phyloP scores from a whole-genome alignment of 495 filamentous ascomycete species.

The Neurospora pannonica region DNA sequence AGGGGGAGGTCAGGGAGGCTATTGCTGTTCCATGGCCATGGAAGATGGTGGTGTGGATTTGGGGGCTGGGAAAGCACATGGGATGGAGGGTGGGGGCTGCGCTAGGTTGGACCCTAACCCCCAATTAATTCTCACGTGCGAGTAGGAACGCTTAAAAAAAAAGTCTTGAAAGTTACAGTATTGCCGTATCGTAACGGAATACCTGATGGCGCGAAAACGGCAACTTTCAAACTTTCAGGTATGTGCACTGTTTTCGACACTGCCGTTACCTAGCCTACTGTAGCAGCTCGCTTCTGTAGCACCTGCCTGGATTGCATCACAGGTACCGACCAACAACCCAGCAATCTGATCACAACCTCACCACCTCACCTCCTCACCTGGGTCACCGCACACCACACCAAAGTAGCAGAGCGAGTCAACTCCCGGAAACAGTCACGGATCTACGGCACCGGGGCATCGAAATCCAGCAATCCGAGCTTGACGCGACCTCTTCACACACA shows the following conservation, averaged over 20 bases:
- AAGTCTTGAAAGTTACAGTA: neutral
- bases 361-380: neutral
- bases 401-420: neutral
- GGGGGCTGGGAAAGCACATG: neutral
- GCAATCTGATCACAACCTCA: neutral
- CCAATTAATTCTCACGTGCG: neutral
- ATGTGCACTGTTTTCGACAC: neutral
- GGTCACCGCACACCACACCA: neutral
- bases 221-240: neutral
- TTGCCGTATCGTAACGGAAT: neutral
- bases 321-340: neutral
- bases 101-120: neutral
- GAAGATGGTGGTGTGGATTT: neutral
- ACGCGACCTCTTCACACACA: neutral
- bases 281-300: neutral
- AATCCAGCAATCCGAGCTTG: neutral
- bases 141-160: neutral
- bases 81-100: neutral
- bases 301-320: neutral
- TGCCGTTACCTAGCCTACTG: neutral
- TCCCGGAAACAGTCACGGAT: neutral
- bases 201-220: neutral
- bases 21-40: neutral
- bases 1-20: neutral
- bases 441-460: neutral